A percentile compares a stretch with the other conserved stretches of the same genome.
These are phyloP conservation scores for Monilinia aucupariae DNA, from an alignment of 2,329 filamentous ascomycete species.

Conservation along the genomic window DNA sequence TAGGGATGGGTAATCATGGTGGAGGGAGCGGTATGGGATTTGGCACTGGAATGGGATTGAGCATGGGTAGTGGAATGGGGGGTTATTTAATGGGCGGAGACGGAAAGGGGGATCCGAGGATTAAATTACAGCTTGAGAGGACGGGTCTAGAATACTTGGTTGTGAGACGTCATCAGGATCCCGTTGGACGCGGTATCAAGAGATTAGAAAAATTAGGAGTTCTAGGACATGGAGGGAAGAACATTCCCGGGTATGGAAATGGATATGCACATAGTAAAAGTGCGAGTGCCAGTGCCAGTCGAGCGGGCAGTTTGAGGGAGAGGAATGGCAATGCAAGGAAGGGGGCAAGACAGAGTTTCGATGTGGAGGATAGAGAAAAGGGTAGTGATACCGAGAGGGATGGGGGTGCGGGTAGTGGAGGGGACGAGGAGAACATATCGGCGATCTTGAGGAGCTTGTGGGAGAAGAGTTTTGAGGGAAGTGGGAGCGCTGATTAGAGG, in stretches of 20 bases:
- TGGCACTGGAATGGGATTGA: neutral
- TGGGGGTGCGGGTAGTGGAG: constrained; percentile 21
- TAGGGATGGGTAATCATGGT: constrained; percentile 26
- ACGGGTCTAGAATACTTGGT: constrained; percentile 71
- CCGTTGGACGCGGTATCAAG: constrained; percentile 57
- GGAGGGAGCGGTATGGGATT: constrained; percentile 14
- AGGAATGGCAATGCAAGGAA: constrained; percentile 19
- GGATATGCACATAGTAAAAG: neutral
- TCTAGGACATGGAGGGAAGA: constrained; percentile 45
- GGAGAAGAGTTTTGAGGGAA: constrained; percentile 53
- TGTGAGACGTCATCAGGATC: constrained; percentile 66
- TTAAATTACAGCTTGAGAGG: constrained; percentile 60
- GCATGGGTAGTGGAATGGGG: constrained; percentile 23
- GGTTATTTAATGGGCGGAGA: constrained; percentile 35
- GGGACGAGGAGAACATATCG: constrained; percentile 40
- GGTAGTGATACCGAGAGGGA: constrained; percentile 17
- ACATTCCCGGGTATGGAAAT: constrained; percentile 42
- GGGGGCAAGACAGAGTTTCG: constrained; percentile 41
- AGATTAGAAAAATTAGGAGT: constrained; percentile 48
- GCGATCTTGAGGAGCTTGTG: constrained; percentile 53
- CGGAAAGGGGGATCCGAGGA: constrained; percentile 52
- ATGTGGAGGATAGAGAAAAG: constrained; percentile 32
- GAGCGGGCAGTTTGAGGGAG: constrained; percentile 18
- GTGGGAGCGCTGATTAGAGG: constrained; percentile 42
- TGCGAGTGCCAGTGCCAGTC: constrained; percentile 26